Evolutionary conservation across 495 filamentous ascomycete genomes (phyloP).

Genomic region (Neurospora sublineolata): DNA sequence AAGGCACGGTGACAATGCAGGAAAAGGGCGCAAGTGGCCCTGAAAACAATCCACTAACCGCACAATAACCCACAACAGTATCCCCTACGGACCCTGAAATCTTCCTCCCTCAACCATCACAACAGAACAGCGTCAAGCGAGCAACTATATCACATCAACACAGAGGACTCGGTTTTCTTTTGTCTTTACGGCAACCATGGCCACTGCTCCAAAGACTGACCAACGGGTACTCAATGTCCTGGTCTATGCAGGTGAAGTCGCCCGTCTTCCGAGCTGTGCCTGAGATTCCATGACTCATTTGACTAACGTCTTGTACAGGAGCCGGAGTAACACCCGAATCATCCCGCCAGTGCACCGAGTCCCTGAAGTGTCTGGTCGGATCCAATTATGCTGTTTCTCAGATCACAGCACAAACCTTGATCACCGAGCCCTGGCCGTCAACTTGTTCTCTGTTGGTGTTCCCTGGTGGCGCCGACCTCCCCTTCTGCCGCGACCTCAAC

Average conservation of each 20-base stretch:
- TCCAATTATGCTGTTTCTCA: conserved; percentile 88
- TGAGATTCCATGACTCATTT: not conserved
- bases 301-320: conserved; percentile 36
- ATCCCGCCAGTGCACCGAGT: conserved; percentile 79
- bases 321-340: conserved; percentile 78
- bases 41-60: not conserved
- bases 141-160: not conserved
- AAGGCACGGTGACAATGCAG: not conserved
- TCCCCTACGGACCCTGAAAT: not conserved
- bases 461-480: conserved; percentile 89
- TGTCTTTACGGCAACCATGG: not conserved
- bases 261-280: not conserved
- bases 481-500: conserved; percentile 80
- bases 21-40: not conserved
- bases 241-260: conserved; percentile 62
- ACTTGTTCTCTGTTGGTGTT: conserved; percentile 84
- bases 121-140: not conserved
- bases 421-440: conserved; percentile 85
- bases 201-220: not conserved
- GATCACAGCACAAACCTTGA: conserved; percentile 61
- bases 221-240: conserved; percentile 66
- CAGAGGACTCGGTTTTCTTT: not conserved
- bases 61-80: not conserved
- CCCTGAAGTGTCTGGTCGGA: conserved; percentile 78
- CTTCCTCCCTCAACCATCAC: not conserved